Percentiles rank a stretch among this genome's conserved stretches.
Conservation (phyloP, 2,329 filamentous ascomycete genomes). For the Penicillium vulpinum region DNA sequence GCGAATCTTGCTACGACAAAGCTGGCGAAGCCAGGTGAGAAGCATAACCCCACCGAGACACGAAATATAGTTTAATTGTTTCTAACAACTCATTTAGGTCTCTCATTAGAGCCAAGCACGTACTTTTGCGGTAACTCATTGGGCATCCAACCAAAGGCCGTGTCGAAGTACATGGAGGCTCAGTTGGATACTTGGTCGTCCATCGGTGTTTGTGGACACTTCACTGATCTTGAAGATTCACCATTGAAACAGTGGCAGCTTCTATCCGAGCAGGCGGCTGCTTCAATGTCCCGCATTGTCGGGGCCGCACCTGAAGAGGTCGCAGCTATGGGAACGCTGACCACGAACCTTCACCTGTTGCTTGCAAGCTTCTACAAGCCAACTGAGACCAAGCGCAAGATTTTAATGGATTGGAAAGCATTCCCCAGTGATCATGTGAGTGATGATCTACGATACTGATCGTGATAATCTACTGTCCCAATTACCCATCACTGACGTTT, state of each 20-base stretch:
- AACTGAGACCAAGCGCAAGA: slow-evolving; percentile 64
- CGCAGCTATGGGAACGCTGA: slow-evolving; percentile 83
- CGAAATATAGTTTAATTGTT: not conserved
- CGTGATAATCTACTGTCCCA: not conserved
- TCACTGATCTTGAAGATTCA: slow-evolving; percentile 66
- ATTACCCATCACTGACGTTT: not conserved
- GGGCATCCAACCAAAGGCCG: slow-evolving; percentile 74
- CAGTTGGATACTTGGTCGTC: slow-evolving; percentile 81
- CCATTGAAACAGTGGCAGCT: slow-evolving; percentile 72
- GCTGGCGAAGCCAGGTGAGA: slow-evolving; percentile 45
- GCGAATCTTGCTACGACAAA: slow-evolving; percentile 67
- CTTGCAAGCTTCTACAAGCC: slow-evolving; percentile 81
- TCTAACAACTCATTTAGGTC: slow-evolving; percentile 27
- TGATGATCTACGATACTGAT: slow-evolving; percentile 2
- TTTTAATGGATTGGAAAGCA: slow-evolving; percentile 80
- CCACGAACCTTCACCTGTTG: slow-evolving; percentile 74
- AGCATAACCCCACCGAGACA: not conserved
- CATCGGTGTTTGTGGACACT: slow-evolving; percentile 81
- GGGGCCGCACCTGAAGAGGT: slow-evolving; percentile 72
- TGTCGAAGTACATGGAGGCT: slow-evolving; percentile 63
- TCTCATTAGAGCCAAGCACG: slow-evolving; percentile 49
- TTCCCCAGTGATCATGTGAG: slow-evolving; percentile 80
- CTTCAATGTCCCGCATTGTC: slow-evolving; percentile 68
- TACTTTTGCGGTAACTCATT: slow-evolving; percentile 91
- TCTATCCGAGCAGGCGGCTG: slow-evolving; percentile 72